A percentile compares a stretch with the other conserved stretches of the same genome.
Evolutionary conservation across 257 asterid genomes (phyloP).

Genomic region (Petrea volubilis): DNA sequence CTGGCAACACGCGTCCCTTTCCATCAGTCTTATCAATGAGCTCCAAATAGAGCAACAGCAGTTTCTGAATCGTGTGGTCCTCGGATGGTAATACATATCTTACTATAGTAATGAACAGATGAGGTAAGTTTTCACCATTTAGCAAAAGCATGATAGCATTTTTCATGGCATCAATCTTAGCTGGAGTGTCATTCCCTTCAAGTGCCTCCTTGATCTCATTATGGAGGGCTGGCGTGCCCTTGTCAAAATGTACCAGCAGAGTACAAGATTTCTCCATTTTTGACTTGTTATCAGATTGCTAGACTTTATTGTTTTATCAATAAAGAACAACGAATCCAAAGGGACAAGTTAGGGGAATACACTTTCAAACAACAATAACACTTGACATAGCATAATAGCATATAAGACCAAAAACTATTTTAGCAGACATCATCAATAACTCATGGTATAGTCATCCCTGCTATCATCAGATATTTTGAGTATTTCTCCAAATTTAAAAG

Average conservation of each 20-base stretch:
- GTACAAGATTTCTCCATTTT: slow-evolving; percentile 92
- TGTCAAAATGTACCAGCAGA: slow-evolving; percentile 84
- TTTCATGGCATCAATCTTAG: slow-evolving; percentile 89
- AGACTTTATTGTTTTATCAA: slow-evolving; percentile 14
- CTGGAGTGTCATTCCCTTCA: slow-evolving; percentile 72
- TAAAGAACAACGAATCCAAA: not conserved
- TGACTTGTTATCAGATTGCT: slow-evolving; percentile 29
- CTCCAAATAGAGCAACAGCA: slow-evolving; percentile 82
- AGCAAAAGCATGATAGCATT: slow-evolving; percentile 89
- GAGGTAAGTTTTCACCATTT: slow-evolving; percentile 95
- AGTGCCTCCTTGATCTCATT: slow-evolving; percentile 99
- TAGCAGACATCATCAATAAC: not conserved
- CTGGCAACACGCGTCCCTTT: slow-evolving; percentile 86
- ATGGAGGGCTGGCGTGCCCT: slow-evolving; percentile 89
- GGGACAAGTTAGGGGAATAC: not conserved
- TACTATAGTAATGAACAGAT: slow-evolving; percentile 82
- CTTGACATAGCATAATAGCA: not conserved
- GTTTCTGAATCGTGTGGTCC: slow-evolving; percentile 90
- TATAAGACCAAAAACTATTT: not conserved
- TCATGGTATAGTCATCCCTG: not conserved
- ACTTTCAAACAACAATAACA: not conserved
- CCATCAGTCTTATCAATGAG: slow-evolving; percentile 89
- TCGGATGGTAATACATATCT: slow-evolving; percentile 92
- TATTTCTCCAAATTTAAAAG: not conserved
- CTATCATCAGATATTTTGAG: not conserved